Conservation (phyloP, 371 early-diverging fungal species). For the Umbelopsis sp. region DNA sequence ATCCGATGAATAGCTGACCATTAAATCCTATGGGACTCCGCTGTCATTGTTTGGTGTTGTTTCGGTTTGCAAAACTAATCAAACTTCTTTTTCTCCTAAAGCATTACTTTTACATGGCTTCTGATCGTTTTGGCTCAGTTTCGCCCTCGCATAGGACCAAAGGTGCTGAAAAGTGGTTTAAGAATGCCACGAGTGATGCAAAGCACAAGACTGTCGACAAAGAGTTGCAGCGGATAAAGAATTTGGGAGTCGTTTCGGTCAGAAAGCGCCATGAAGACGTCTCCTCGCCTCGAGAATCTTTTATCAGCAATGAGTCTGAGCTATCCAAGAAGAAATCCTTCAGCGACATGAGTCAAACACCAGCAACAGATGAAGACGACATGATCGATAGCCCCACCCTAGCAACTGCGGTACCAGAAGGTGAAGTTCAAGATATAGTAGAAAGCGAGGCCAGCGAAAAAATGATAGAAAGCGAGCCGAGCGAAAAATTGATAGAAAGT, state of each 20-base stretch:
- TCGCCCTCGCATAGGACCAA: background rate
- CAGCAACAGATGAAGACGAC: background rate
- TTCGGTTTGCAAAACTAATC: conserved; percentile 1
- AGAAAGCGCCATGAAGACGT: conserved; percentile 10
- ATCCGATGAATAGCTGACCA: conserved; percentile 1
- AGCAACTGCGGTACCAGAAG: background rate
- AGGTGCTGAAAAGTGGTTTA: background rate
- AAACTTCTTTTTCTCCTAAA: background rate
- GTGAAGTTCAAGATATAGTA: too few relatives aligned
- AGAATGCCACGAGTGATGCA: background rate
- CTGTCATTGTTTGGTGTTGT: conserved; percentile 16
- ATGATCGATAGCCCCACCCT: background rate
- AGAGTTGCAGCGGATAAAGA: conserved; percentile 12
- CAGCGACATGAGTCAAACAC: background rate
- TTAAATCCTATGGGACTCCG: background rate
- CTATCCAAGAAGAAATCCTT: background rate
- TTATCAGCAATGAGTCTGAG: background rate
- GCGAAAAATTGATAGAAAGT: too few relatives aligned
- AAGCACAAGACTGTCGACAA: conserved; percentile 9
- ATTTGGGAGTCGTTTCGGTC: background rate
- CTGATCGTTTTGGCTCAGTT: background rate
- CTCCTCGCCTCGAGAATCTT: background rate
- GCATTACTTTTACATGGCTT: background rate
- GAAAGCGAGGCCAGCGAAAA: too few relatives aligned
- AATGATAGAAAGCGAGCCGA: too few relatives aligned